Conservation (phyloP, 2,329 filamentous ascomycete species). For the Pezicula radicicola region DNA sequence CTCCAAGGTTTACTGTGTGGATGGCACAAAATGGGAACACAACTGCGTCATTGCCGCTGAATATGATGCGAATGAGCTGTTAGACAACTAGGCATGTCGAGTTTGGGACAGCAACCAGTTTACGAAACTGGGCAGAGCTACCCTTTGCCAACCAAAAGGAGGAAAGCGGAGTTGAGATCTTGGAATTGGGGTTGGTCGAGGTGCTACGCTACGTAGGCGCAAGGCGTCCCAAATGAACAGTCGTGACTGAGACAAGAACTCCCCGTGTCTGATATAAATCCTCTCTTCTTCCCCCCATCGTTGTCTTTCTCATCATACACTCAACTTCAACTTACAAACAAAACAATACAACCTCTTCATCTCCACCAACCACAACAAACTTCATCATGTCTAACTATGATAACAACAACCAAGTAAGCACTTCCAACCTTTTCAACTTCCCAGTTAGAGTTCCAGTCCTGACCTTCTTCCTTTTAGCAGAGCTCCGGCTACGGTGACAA, state of each 20-base stretch:
- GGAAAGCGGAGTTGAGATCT: too few species aligned
- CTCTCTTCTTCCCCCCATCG: not conserved
- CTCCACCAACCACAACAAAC: constrained; percentile 2
- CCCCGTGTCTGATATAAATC: not conserved
- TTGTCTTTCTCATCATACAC: not conserved
- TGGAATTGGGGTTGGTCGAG: not conserved
- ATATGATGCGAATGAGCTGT: too few species aligned
- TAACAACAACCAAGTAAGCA: constrained; percentile 25
- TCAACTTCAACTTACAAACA: constrained; percentile 3
- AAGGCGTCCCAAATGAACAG: not conserved
- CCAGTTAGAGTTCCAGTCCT: constrained; percentile 11
- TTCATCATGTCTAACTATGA: constrained; percentile 30
- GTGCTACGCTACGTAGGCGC: not conserved
- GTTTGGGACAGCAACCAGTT: too few species aligned
- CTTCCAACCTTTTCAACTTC: not conserved
- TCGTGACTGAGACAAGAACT: too few species aligned
- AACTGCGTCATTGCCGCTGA: too few species aligned
- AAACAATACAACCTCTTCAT: constrained; percentile 4
- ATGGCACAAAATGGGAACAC: too few species aligned
- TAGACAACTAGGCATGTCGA: too few species aligned
- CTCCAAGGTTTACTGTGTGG: too few species aligned
- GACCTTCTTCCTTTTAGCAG: constrained; percentile 12
- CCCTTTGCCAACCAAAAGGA: too few species aligned
- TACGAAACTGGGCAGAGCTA: too few species aligned
- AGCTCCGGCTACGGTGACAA: constrained; percentile 6